Evolutionary conservation across 148 eudicot genomes (phyloP).

Genomic region (Vaccinium macrocarpon): DNA sequence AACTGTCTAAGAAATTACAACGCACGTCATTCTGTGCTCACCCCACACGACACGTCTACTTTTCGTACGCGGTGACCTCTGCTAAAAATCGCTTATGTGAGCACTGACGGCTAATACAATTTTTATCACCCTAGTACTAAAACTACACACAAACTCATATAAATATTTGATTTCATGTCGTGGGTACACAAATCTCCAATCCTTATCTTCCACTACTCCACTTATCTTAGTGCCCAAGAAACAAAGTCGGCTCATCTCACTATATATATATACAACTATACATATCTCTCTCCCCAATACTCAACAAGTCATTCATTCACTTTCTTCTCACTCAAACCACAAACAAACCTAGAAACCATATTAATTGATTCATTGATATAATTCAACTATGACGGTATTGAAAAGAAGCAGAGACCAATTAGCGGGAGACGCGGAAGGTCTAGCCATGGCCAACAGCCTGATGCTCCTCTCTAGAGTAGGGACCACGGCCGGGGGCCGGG

Average conservation of each 20-base stretch:
- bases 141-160: no score
- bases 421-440: constrained; percentile 22
- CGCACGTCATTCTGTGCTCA: no score
- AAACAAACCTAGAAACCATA: no score
- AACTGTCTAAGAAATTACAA: background rate
- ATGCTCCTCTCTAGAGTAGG: constrained; percentile 22
- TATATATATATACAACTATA: background rate
- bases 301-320: no score
- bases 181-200: background rate
- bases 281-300: no score
- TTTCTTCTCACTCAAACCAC: no score
- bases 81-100: background rate
- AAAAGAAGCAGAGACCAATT: constrained; percentile 15
- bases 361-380: no score
- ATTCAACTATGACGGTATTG: background rate
- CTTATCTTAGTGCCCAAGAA: background rate
- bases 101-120: background rate
- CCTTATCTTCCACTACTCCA: background rate
- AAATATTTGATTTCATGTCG: no score
- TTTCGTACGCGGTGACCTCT: background rate
- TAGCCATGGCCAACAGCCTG: constrained; percentile 30
- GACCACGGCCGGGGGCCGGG: constrained; percentile 1
- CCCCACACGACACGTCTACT: no score
- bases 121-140: background rate
- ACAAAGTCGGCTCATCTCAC: background rate